Evolutionary conservation across 495 filamentous ascomycete genomes (phyloP), one percentile per base, ranked within the genome.

Genomic region (Pyronema omphalodes): DNA sequence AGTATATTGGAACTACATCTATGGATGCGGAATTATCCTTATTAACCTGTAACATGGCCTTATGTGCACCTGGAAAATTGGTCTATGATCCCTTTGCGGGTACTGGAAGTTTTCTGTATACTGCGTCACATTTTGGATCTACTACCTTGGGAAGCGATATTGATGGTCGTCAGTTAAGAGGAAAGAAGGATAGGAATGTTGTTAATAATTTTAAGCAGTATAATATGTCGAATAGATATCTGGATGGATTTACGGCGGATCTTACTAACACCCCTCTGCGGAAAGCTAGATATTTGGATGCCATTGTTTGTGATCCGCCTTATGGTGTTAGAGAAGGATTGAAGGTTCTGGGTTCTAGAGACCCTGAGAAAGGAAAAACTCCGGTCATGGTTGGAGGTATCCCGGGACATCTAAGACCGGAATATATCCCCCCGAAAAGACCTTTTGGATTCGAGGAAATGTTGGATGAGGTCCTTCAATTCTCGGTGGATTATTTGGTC

Each of bases 321-420:
- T 99, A 99, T 63, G 91, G 91, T n/a, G 86, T 99, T 12, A 76
- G 91, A 9, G 91, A 99, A 61, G 91, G 91, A 0, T 68, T 95
- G 50, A 82, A 81, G 61, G 88, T 96, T 3, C 70, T 99, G 12
- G 91, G 91, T 1, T 77, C 73, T 23, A 77, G 79, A 58, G 79
- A 88, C 62, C 71, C 74, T 0, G 72, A 71, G 54, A 84, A 78
- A 51, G 68, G 71, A 0, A 73, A 72, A 52, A 72, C 77, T 57
- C 76, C 76, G 54, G 73, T 84, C 3, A 71, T 82, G 19, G 75
- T 81, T 49, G 76, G 87, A 70, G 86, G 86, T 0, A 76, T 76
- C 52, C 70, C 74, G 57, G 76, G 78, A 60, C 81, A 93, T 69
- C 71, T 75, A 81, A 86, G 73, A 55, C 72, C 80, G 8, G 76